phyloP scores from a whole-genome alignment of 1,139 yeast species.

The Pichia sp. region DNA sequence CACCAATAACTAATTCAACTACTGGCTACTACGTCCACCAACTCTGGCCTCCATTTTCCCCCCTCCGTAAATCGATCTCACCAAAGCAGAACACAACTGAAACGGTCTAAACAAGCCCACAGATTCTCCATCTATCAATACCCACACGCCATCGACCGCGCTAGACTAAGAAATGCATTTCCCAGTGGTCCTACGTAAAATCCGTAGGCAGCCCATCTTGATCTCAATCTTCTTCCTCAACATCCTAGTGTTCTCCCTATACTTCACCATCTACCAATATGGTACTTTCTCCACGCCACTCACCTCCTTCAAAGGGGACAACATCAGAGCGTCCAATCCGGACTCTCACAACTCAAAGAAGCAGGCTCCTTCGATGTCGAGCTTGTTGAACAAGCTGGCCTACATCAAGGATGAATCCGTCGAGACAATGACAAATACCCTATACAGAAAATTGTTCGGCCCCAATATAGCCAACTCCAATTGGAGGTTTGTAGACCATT shows the following conservation, averaged over 20 bases:
- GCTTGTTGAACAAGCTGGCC: slow-evolving; percentile 1
- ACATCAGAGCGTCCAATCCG: neutral
- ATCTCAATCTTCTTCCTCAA: neutral
- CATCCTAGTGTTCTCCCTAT: neutral
- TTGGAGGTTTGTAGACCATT: slow-evolving; percentile 9
- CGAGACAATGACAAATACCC: neutral
- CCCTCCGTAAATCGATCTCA: too few species aligned
- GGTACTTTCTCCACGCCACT: neutral
- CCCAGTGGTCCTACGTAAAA: neutral
- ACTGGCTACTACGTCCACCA: too few species aligned
- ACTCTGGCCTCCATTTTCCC: too few species aligned
- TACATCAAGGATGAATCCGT: neutral
- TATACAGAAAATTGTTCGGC: neutral
- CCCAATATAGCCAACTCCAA: neutral
- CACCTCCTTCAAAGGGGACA: neutral
- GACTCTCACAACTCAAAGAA: neutral
- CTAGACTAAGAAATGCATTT: neutral
- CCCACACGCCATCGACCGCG: neutral
- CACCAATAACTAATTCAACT: too few species aligned
- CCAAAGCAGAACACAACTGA: too few species aligned
- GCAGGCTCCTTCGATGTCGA: neutral
- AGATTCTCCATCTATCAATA: too few species aligned
- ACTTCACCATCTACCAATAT: neutral
- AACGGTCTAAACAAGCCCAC: too few species aligned
- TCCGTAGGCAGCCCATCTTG: neutral